Evolutionary conservation across 108 stramenopile genomes (phyloP), one percentile per base, ranked within the genome.

Genomic region (Aurantiochytrium sp.): DNA sequence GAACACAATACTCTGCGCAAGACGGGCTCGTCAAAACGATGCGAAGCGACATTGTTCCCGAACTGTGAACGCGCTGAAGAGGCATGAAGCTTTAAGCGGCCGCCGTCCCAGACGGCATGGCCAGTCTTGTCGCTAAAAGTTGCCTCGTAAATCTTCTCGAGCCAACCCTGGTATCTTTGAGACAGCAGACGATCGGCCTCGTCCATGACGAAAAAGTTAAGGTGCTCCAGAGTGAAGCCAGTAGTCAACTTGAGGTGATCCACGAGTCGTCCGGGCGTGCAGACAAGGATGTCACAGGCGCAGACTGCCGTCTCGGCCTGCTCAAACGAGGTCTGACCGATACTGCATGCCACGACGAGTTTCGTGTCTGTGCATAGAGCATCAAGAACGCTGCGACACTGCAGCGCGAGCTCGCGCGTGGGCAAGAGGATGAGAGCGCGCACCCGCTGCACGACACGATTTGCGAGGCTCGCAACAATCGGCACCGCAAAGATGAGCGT

Each of bases 401-500:
- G 76, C 12, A 53, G 45, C 23, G 76, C 76, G 51, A 83, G 76
- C 51, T 83, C 76, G 51, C 76, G 76, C 0, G 76, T 83, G 23
- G 76, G 76, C 19, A 83, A 45, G 6, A 83, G 51, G 25, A 83
- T 28, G 23, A 83, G 28, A 6, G 51, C 76, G 12, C 76, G 76
- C 6, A 83, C 19, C 19, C 76, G 12, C 51, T 83, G 45, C 25
- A 83, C 51, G 6, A 83, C 23, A 12, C 76, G 45, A 1, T 53
- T 35, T 45, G 4, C 49, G 3, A 83, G 51, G 25, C 49, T 53
- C 10, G 76, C 76, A 8, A 83, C 76, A 16, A 83, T 53, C 10
- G 76, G 76, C 45, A 83, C 51, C 51, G 76, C 45, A 45, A 83
- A 83, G n/a, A 83, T 83, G 18, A 83, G 76, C 49, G 76, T 83